A percentile compares a stretch with the other conserved stretches of the same genome.
phyloP scores from a whole-genome alignment of 177 flowering plant species.

The Vitis hybrid region DNA sequence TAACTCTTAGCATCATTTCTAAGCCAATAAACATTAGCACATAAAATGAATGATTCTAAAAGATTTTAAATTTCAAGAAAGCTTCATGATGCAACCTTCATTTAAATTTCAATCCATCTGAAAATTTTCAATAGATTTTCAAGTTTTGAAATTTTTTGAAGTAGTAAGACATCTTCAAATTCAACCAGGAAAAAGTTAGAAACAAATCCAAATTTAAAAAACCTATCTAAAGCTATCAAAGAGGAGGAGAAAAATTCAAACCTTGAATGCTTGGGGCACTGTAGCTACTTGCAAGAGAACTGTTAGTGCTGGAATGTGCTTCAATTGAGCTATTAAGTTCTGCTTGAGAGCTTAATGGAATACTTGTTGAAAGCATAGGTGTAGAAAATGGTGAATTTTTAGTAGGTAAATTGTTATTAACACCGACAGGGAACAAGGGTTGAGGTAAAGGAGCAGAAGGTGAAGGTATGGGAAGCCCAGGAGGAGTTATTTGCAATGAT shows the following conservation, averaged over 20 bases:
- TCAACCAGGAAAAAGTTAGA: background rate
- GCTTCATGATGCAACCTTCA: too few species aligned
- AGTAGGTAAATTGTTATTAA: conserved; percentile 36
- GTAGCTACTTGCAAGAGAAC: conserved; percentile 30
- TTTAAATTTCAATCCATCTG: too few species aligned
- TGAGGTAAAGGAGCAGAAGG: conserved; percentile 65
- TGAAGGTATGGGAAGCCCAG: conserved; percentile 59
- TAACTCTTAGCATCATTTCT: too few species aligned
- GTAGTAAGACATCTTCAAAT: background rate
- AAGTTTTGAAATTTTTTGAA: too few species aligned
- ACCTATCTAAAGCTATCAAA: background rate
- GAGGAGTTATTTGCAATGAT: conserved; percentile 55
- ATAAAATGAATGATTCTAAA: too few species aligned
- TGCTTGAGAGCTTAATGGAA: conserved; percentile 37
- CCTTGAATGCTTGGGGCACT: conserved; percentile 42
- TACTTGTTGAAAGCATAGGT: conserved; percentile 34
- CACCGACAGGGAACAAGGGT: conserved; percentile 82
- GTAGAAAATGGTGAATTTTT: conserved; percentile 57
- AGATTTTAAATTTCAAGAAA: too few species aligned
- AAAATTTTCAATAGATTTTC: too few species aligned
- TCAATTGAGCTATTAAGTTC: conserved; percentile 46
- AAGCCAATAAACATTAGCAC: too few species aligned
- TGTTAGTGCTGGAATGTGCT: conserved; percentile 22
- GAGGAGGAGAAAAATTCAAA: conserved; percentile 16
- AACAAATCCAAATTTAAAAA: background rate